Percentiles rank a stretch among this genome's conserved stretches.
Conservation (phyloP, 2,329 filamentous ascomycete genomes). For the Alternaria arbusti region DNA sequence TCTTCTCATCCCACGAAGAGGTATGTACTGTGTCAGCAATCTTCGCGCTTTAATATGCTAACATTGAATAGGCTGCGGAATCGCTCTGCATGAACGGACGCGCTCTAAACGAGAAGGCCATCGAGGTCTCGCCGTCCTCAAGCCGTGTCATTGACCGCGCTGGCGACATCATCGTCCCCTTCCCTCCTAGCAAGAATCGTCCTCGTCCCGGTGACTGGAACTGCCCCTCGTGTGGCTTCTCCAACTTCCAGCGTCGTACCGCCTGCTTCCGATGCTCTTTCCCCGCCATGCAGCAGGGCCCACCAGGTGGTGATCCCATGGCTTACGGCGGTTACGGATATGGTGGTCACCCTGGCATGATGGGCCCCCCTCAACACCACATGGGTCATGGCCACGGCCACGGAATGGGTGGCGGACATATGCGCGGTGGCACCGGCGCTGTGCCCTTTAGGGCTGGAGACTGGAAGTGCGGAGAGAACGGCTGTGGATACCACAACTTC, state of each 20-base stretch:
- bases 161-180: constrained; percentile 93
- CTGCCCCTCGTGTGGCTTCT: constrained; percentile 97
- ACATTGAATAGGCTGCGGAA: constrained; percentile 77
- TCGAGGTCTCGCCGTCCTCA: constrained; percentile 97
- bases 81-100: constrained; percentile 99
- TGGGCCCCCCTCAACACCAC: constrained; percentile 66
- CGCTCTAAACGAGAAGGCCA: constrained; percentile 97
- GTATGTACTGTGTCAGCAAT: constrained; percentile 59
- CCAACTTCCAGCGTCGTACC: constrained; percentile 97
- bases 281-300: constrained; percentile 86
- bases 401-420: constrained; percentile 60
- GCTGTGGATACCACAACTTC: constrained; percentile 98
- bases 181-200: constrained; percentile 98
- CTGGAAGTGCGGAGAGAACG: constrained; percentile 98
- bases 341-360: constrained; percentile 67
- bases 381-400: constrained; percentile 63
- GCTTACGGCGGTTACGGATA: constrained; percentile 60
- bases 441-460: constrained; percentile 98
- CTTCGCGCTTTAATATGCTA: constrained; percentile 3
- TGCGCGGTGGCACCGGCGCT: constrained; percentile 77
- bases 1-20: constrained; percentile 99
- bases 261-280: constrained; percentile 99
- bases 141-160: constrained; percentile 94
- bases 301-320: constrained; percentile 72
- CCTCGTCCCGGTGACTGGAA: constrained; percentile 98